A percentile compares a stretch with the other conserved stretches of the same genome.
phyloP scores from a whole-genome alignment of 306 rosid genomes.

The apple (Malus domestica) region DNA sequence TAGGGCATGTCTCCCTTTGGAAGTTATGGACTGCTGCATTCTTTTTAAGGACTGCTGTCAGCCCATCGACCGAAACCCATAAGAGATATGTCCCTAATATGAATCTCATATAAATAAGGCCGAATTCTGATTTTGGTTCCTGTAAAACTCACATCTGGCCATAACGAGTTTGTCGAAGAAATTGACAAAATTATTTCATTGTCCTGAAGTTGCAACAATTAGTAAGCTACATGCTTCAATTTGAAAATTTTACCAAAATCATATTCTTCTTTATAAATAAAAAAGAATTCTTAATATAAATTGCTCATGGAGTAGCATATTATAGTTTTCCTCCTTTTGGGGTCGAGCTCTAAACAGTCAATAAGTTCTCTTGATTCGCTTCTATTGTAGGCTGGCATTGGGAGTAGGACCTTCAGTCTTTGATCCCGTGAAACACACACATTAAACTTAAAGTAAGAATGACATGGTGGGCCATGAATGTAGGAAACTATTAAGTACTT shows the following conservation, averaged over 20 bases:
- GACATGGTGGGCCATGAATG: neutral
- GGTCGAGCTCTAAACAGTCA: neutral
- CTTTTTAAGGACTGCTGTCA: neutral
- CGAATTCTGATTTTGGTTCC: neutral
- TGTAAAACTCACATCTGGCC: neutral
- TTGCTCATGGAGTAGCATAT: neutral
- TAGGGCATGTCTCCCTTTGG: neutral
- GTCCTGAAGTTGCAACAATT: neutral
- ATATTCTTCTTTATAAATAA: neutral
- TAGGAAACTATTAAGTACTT: neutral
- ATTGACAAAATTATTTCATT: neutral
- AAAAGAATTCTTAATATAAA: neutral
- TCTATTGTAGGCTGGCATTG: neutral
- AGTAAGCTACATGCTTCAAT: neutral
- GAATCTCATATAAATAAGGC: neutral
- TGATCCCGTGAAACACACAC: neutral
- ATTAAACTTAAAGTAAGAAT: neutral
- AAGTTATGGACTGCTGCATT: neutral
- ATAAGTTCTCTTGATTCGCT: neutral
- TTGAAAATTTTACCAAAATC: neutral
- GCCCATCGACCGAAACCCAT: neutral
- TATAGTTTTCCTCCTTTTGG: neutral
- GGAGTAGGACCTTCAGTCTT: neutral
- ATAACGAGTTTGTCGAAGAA: neutral
- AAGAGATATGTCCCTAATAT: neutral